Conservation (phyloP, 164 flowering plant genomes). For the Platanus orientalis region DNA sequence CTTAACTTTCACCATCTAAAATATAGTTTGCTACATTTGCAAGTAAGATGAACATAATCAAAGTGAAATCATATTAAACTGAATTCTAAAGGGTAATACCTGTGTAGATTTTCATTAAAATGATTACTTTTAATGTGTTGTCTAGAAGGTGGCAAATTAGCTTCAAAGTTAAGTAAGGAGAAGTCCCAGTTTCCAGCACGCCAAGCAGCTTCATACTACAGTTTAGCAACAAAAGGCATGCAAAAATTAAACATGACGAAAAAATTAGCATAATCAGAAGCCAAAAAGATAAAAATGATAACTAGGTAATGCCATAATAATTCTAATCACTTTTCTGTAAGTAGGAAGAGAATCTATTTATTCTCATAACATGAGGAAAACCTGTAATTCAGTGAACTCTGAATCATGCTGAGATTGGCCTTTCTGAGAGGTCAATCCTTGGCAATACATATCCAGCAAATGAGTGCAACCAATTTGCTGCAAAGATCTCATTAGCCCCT, state of each 20-base stretch:
- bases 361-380: constrained; percentile 18
- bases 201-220: constrained; percentile 99
- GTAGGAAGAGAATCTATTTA: background rate
- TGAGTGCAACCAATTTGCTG: constrained; percentile 93
- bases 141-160: constrained; percentile 24
- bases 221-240: background rate
- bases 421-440: constrained; percentile 70
- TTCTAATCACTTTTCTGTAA: background rate
- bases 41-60: background rate
- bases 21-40: background rate
- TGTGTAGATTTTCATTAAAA: constrained; percentile 82
- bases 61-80: background rate
- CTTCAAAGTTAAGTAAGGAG: constrained; percentile 43
- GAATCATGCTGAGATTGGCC: constrained; percentile 64
- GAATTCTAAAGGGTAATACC: constrained; percentile 37
- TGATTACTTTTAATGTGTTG: constrained; percentile 27
- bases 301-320: background rate
- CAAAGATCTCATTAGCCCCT: constrained; percentile 83
- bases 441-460: constrained; percentile 77
- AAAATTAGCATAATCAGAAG: background rate
- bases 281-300: constrained; percentile 1
- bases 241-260: background rate
- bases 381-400: constrained; percentile 91
- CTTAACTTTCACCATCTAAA: background rate
- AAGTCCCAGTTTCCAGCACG: constrained; percentile 97